Evolutionary conservation across 2,329 filamentous ascomycete species (phyloP), one percentile per base, ranked within the genome.

Genomic region (Pseudogymnoascus destructans): DNA sequence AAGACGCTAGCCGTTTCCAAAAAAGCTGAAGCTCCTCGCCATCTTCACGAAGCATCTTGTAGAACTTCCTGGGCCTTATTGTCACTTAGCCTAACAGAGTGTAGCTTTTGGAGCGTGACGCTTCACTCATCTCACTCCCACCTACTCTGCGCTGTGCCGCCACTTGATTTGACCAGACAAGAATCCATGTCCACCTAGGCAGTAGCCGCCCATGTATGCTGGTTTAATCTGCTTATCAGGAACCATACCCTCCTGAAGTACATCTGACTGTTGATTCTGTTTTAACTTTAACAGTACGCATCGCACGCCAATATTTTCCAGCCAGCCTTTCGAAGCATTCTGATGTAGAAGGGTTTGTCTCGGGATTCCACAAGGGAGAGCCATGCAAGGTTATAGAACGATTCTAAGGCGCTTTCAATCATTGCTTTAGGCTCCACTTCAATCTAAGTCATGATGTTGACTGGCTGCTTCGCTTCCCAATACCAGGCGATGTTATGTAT

Each of bases 401-500:
- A 7, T 40, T 40, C 10, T 17, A 40, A 21, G 36, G 36, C 17
- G 33, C 17, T 17, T 40, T 40, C 10, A 21, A 40, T 40, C 36
- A 21, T 19, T 40, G 36, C 36, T 40, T 40, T 21, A 40, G 36
- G n/a, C 5, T 36, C 1, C 33, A n/a, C 33, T 36, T 36, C 33
- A 15, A 36, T 13, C 6, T 17, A 5, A 15, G 33, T 61, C 8
- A 55, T 55, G 40, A 33, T 30, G 42, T 46, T 54, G 40, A 58
- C 57, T 60, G 59, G 59, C 54, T 60, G 36, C 55, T 61, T 46
- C 58, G 61, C 19, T 63, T 63, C 59, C 58, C 60, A 8, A 58
- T 60, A 46, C 46, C 56, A 17, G 49, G 58, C 57, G 60, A 60
- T 52, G 60, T 60, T 35, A 61, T 58, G 56, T 56, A 60, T 23